Conservation (phyloP, 345 rosid species). For the Boechera stricta region DNA sequence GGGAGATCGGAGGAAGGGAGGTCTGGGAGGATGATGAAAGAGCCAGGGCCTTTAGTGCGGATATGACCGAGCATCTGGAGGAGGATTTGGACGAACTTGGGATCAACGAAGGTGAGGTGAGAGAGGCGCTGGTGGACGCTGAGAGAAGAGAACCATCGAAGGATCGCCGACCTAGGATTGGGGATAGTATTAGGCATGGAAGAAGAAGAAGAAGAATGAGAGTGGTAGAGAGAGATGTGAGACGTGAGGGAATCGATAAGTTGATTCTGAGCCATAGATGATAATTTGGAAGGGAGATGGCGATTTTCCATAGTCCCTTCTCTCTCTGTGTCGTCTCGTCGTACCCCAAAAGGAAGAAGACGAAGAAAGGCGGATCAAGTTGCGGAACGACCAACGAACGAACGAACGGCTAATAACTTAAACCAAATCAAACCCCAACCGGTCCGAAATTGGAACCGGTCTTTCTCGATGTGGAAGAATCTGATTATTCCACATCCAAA, state of each 20-base stretch:
- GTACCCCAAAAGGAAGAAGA: not conserved
- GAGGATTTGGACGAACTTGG: constrained; percentile 61
- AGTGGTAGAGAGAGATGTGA: constrained; percentile 87
- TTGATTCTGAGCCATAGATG: constrained; percentile 61
- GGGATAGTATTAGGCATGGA: constrained; percentile 41
- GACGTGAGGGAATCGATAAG: constrained; percentile 80
- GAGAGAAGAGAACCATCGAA: constrained; percentile 89
- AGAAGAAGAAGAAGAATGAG: constrained; percentile 46
- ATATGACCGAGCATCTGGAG: constrained; percentile 77
- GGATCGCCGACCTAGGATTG: constrained; percentile 66
- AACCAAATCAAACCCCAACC: constrained; percentile 10
- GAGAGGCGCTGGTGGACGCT: constrained; percentile 76
- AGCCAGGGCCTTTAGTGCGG: constrained; percentile 64
- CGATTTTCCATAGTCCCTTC: constrained; percentile 27
- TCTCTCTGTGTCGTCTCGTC: not conserved
- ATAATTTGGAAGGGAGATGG: constrained; percentile 19
- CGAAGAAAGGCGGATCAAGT: not conserved
- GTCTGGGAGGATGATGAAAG: constrained; percentile 88
- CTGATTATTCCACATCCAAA: not conserved
- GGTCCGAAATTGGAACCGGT: constrained; percentile 2
- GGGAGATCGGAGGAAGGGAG: constrained; percentile 78
- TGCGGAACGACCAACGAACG: not conserved
- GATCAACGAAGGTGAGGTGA: constrained; percentile 70
- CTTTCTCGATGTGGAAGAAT: not conserved
- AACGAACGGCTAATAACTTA: constrained; percentile 6